Base-by-base conservation (phyloP, 139 green algal genomes). In the Haematococcus sp. region DNA sequence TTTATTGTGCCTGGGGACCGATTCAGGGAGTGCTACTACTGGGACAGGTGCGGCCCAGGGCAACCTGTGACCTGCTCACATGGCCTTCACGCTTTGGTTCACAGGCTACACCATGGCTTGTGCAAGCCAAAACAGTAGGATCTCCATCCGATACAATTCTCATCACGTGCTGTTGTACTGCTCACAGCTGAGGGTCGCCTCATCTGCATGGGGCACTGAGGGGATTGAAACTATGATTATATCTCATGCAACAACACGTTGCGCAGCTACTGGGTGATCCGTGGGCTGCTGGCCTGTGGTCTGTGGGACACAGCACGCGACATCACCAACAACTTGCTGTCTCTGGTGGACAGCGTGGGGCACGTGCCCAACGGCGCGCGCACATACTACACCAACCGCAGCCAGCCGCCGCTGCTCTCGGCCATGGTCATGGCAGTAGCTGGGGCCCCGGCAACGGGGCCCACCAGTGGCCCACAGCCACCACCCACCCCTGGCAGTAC, bases 371-470 rank as follows among this genome's bases (percentile, higher is more conserved):
- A 98, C 71, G 95, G 95, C 17, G 76, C 80, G 0, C 77, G 91
- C 19, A 61, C 73, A 4, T 99, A 99, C 84, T 99, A 98, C 85
- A 70, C 94, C 20, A 98, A 98, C 76, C 85, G 93, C 49, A 95
- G 89, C 68, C 94, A 98, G 81, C 94, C 93, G 2, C 94, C 94
- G 0, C 80, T 98, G 59, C 81, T 98, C 54, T 93, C 82, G 68
- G 65, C 74, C 34, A 92, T 89, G 87, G 78, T 90, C 7, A 17
- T 76, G 66, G 31, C 66, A 1, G 67, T 75, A 7, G 76, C 68
- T 33, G 35, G 28, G 25, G 40, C 44, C n/a, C 23, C 23, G 22
- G 40, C 65, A 59, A 40, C 65, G 15, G 65, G 44, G 46, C 1
- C 63, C 7, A 20, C 60, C 44, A 74, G 28, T 15, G 28, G 61